A percentile compares a stretch with the other conserved stretches of the same genome.
phyloP scores from a whole-genome alignment of 176 grass and related monocot species.

The Urochloa ruziziensis region DNA sequence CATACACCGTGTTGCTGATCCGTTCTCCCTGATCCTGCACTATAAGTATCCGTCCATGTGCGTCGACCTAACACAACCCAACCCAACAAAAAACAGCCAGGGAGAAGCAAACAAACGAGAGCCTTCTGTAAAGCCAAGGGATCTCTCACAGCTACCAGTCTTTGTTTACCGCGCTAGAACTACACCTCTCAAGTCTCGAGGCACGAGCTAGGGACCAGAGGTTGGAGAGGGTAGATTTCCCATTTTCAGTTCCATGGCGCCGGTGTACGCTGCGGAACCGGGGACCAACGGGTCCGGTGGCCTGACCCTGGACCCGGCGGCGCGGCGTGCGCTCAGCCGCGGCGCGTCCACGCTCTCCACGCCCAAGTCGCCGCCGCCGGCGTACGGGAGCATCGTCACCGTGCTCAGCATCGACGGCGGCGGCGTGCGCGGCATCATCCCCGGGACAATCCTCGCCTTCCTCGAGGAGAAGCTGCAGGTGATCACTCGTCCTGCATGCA shows the following conservation, averaged over 20 bases:
- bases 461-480: slow-evolving; percentile 54
- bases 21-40: background rate
- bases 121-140: background rate
- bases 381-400: slow-evolving; percentile 34
- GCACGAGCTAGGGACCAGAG: background rate
- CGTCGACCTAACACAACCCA: background rate
- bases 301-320: background rate
- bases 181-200: too few relatives aligned
- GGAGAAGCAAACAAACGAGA: background rate
- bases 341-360: background rate
- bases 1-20: background rate
- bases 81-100: background rate
- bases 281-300: background rate
- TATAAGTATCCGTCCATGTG: background rate
- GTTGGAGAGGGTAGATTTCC: too few relatives aligned
- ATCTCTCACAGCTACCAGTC: too few relatives aligned
- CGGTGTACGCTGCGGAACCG: background rate
- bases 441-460: slow-evolving; percentile 46
- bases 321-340: background rate
- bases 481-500: too few relatives aligned
- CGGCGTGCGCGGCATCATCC: slow-evolving; percentile 55
- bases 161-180: too few relatives aligned
- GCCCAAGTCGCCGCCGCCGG: slow-evolving; percentile 8
- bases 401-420: slow-evolving; percentile 57
- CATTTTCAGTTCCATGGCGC: too few relatives aligned